Base-by-base conservation (phyloP, 345 rosid species). In the Hibiscus syriacus region DNA sequence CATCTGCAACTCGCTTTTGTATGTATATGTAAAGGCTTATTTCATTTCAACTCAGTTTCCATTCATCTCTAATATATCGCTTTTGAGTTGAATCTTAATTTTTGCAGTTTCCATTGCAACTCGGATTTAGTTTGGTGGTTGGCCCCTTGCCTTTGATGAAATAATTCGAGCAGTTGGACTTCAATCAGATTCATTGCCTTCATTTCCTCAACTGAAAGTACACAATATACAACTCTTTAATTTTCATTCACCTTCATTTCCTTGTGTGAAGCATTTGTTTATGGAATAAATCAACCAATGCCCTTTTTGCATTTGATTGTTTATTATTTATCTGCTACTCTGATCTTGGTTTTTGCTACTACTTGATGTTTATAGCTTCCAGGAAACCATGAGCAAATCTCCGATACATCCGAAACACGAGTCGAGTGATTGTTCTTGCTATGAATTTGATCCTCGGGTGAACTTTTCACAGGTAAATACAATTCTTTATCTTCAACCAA, bases 381-480 rank as follows among this genome's bases (percentile, higher is more conserved):
- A 61, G 72, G 79, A n/a, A 69, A 52, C 38, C 60, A 81, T 73
- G 81, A 73, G 32, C 70, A 72, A 73, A 39, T 73, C 78, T 72
- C 67, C 77, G 2, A 52, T 25, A 0, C 20, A 30, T 30, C 72
- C 66, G 26, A 41, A 78, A 19, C 61, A 61, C 49, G 85, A 77
- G 54, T 12, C 78, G 11, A 66, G 73, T 62, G 87, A 81, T 48
- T 76, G 69, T 67, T 80, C 73, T 54, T 81, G 17, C 17, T 80
- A 61, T 13, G 83, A 72, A 61, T 81, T 75, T 70, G 89, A 85
- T 74, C 84, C 79, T 22, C 80, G 76, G 27, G 27, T n/a, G n/a
- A 79, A 80, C 66, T 85, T 83, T 70, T 55, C 75, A 67, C 76
- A 23, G 92, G 89, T 85, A 73, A 72, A 53, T 41, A 57, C 14